These are phyloP conservation scores for Entomortierella lignicola DNA, from an alignment of 192 early-diverging fungal genomes.

Conservation along the genomic window DNA sequence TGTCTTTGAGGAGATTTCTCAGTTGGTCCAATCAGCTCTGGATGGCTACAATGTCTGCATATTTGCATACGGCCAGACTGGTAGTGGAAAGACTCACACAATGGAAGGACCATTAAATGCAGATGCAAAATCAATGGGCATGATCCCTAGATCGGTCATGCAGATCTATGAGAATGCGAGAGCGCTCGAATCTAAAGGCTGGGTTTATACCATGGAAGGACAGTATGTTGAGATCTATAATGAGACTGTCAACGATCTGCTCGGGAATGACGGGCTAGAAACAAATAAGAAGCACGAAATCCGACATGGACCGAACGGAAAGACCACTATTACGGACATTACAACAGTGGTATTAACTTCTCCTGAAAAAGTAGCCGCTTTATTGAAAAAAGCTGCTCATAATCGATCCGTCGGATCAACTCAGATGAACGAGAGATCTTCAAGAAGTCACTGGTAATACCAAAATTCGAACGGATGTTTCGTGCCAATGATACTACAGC, in stretches of 20 bases:
- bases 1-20: constrained; percentile 96
- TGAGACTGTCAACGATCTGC: constrained; percentile 88
- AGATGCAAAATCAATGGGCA: constrained; percentile 69
- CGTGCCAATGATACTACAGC: no score
- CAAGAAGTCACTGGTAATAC: constrained; percentile 82
- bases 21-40: constrained; percentile 93
- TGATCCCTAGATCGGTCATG: constrained; percentile 94
- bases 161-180: constrained; percentile 88
- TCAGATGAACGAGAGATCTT: constrained; percentile 93
- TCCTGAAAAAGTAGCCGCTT: constrained; percentile 75
- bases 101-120: constrained; percentile 75
- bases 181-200: constrained; percentile 79
- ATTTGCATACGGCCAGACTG: constrained; percentile 98
- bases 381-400: constrained; percentile 80
- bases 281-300: constrained; percentile 84
- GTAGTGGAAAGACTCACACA: constrained; percentile 90
- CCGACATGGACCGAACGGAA: constrained; percentile 80
- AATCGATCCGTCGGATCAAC: constrained; percentile 94
- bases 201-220: constrained; percentile 89
- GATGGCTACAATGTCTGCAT: constrained; percentile 98
- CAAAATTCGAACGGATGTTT: neutral
- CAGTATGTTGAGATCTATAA: constrained; percentile 98
- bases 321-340: constrained; percentile 82
- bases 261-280: constrained; percentile 58
- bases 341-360: constrained; percentile 77